These are phyloP conservation scores for Mrakia hoshinonis DNA, from an alignment of 768 basidiomycete genomes.

Conservation along the genomic window DNA sequence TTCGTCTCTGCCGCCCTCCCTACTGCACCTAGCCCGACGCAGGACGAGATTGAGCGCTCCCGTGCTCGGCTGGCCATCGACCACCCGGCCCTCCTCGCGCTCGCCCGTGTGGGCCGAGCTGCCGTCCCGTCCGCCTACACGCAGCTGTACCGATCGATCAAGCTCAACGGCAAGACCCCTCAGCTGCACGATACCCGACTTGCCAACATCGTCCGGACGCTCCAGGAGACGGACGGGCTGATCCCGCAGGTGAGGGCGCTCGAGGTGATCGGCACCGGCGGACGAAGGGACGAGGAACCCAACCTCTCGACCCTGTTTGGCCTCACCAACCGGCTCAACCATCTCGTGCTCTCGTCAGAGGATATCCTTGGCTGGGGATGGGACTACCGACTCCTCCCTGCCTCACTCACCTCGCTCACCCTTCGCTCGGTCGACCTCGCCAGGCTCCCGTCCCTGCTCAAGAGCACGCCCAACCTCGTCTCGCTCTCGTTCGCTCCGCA, in stretches of 20 bases:
- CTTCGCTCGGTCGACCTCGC: conserved; percentile 2
- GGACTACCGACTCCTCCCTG: not conserved
- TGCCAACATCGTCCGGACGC: not conserved
- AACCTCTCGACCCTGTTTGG: not conserved
- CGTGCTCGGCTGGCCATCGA: not conserved
- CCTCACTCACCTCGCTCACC: not conserved
- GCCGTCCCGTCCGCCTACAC: not conserved
- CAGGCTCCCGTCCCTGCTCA: not conserved
- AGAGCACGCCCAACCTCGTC: not conserved
- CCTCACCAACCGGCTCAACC: not conserved
- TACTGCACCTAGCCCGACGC: not conserved
- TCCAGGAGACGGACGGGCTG: not conserved
- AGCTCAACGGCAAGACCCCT: not conserved
- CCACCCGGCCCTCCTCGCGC: not conserved
- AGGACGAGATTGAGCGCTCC: not conserved
- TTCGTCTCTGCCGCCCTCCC: not conserved
- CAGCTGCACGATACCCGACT: not conserved
- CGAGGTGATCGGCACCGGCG: not conserved
- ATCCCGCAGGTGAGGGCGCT: not conserved
- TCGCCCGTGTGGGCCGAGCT: not conserved
- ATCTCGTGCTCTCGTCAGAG: not conserved
- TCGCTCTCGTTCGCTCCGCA: not conserved
- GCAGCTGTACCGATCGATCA: not conserved
- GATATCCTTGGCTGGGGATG: conserved; percentile 12
- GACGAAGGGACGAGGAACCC: not conserved